These are phyloP conservation scores for Fusarium annulatum DNA, from an alignment of 2,329 filamentous ascomycete species.

Conservation along the genomic window DNA sequence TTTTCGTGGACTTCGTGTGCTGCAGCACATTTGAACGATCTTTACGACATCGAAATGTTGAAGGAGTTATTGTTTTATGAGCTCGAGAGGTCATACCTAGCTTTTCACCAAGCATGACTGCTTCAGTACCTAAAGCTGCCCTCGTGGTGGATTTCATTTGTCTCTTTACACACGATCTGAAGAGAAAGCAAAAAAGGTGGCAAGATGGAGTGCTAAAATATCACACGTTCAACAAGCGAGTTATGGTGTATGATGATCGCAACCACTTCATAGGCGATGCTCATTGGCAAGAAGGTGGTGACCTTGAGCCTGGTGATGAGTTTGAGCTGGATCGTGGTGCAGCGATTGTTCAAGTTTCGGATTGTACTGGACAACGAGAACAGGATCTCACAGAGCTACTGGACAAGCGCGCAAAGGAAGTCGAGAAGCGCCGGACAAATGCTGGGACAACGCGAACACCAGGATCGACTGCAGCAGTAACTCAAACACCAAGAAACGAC, in stretches of 20 bases:
- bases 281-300: constrained; percentile 77
- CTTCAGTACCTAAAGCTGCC: constrained; percentile 61
- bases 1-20: neutral
- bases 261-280: constrained; percentile 86
- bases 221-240: constrained; percentile 88
- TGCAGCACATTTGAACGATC: no score
- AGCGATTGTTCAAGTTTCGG: constrained; percentile 82
- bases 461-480: constrained; percentile 37
- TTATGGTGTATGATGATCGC: constrained; percentile 89
- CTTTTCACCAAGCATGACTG: constrained; percentile 28
- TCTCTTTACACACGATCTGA: constrained; percentile 86
- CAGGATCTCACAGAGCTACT: constrained; percentile 83
- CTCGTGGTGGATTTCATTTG: constrained; percentile 85
- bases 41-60: constrained; percentile 11
- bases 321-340: constrained; percentile 79
- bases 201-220: constrained; percentile 90
- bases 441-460: constrained; percentile 55
- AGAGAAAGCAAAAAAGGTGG: constrained; percentile 91
- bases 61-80: neutral
- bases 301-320: constrained; percentile 85
- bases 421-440: constrained; percentile 59
- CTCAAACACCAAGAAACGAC: constrained; percentile 34
- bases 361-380: constrained; percentile 76
- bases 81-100: neutral
- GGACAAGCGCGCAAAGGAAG: constrained; percentile 73